Base-by-base conservation (phyloP, 257 asterid species). In the Lycium ferocissimum region DNA sequence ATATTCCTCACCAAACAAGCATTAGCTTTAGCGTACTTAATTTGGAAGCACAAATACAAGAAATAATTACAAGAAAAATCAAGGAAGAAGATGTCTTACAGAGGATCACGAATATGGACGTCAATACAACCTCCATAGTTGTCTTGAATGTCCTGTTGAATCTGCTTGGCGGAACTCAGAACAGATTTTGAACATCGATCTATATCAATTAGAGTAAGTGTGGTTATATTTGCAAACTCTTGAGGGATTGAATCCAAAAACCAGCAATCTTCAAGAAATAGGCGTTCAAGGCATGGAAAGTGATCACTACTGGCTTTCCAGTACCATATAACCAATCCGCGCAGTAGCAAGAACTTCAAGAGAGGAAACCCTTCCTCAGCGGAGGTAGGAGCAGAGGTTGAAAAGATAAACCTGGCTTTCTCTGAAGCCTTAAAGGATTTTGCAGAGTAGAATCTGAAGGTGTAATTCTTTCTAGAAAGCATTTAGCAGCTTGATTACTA, bases 71-170 rank as follows among this genome's bases (percentile, higher is more conserved):
- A 59, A 18, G 66, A 18, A 59, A 59, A 59, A 59, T 59, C 11
- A 59, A 56, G n/a, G 66, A 61, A 18, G 66, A 61, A 61, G 66
- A 18, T 61, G 35, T 7, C 66, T 18, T 57, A 7, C 33, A 2
- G 0, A 61, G 66, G 1, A 14, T 13, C 0, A 17, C 1, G 0
- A 9, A n/a, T 69, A 38, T 15, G 13, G 53, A 69, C 53, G 26
- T 37, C 14, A 5, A 69, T 38, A 69, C 53, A 69, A 3, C 53
- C 5, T 43, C 37, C 38, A 43, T 72, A 72, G 10, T 72, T 47
- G 37, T 61, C 70, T 56, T 75, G 85, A 57, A 87, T 89, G 71
- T 83, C 88, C 49, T 84, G 81, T n/a, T 83, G 87, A 79, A 89
- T 89, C 13, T 82, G 35, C 73, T 76, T 75, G 62, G 90, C 91